Percentiles rank a stretch among this genome's conserved stretches.
Conservation (phyloP, 1,284 basidiomycete genomes). For the Apiotrichum gracile region DNA sequence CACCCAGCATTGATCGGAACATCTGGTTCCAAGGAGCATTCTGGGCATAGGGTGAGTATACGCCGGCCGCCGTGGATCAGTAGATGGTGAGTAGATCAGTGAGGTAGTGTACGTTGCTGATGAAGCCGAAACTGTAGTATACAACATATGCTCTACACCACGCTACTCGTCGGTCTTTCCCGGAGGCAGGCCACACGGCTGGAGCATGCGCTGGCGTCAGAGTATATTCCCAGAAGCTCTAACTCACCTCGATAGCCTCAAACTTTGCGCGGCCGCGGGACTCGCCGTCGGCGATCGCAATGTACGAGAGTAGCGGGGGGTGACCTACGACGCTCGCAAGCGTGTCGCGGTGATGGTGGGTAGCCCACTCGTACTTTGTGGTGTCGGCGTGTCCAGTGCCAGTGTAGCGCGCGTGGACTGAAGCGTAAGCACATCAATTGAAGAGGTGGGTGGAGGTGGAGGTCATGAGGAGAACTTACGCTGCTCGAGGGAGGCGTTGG, state of each 20-base stretch:
- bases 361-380: conserved; percentile 95
- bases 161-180: conserved; percentile 74
- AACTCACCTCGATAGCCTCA: conserved; percentile 85
- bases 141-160: conserved; percentile 7
- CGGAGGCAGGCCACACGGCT: conserved; percentile 95
- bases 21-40: no score
- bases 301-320: conserved; percentile 73
- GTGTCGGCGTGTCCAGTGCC: conserved; percentile 92
- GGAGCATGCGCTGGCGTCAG: conserved; percentile 75
- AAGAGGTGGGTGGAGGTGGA: conserved; percentile 1
- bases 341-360: conserved; percentile 94
- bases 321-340: conserved; percentile 88
- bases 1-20: no score
- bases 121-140: conserved; percentile 1
- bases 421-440: no score
- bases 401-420: conserved; percentile 92
- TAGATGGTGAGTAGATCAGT: no score
- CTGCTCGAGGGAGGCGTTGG: conserved; percentile 88
- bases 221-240: neutral
- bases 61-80: no score
- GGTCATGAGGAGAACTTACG: conserved; percentile 52
- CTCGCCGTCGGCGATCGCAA: conserved; percentile 91
- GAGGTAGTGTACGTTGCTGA: no score
- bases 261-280: conserved; percentile 82
- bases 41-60: no score